Percentiles rank a stretch among this genome's conserved stretches.
phyloP scores from a whole-genome alignment of 345 rosid genomes.

The Eucalyptus regnans region DNA sequence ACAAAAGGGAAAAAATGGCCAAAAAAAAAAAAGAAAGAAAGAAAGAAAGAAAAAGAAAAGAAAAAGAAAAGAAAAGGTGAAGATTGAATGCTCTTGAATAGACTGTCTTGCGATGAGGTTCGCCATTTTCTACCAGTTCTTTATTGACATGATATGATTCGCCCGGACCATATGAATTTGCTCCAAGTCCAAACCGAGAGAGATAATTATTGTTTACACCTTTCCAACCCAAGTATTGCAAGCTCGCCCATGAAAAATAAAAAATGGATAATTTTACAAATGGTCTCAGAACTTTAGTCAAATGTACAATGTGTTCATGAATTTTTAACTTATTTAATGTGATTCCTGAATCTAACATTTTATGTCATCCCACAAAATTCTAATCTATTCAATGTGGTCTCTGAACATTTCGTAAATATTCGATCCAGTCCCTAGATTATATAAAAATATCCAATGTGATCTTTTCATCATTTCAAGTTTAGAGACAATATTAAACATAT shows the following conservation, averaged over 20 bases:
- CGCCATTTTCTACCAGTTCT: background rate
- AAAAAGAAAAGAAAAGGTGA: background rate
- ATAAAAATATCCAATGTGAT: no score
- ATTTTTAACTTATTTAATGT: no score
- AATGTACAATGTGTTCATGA: no score
- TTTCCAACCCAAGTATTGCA: background rate
- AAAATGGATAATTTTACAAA: background rate
- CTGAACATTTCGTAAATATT: no score
- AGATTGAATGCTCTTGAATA: background rate
- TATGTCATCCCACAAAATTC: no score
- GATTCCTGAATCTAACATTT: background rate
- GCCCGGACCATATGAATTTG: background rate
- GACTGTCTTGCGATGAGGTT: background rate
- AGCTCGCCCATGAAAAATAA: background rate
- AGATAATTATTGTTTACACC: background rate
- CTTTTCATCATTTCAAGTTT: no score
- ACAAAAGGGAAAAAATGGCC: background rate
- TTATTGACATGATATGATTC: background rate
- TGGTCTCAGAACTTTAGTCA: no score
- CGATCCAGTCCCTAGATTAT: no score
- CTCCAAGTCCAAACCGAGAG: background rate
- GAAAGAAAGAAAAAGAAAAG: background rate
- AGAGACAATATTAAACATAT: no score
- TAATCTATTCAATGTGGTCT: no score
- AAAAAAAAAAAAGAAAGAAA: background rate